phyloP scores from a whole-genome alignment of 345 rosid species.

The Balakata baccata region DNA sequence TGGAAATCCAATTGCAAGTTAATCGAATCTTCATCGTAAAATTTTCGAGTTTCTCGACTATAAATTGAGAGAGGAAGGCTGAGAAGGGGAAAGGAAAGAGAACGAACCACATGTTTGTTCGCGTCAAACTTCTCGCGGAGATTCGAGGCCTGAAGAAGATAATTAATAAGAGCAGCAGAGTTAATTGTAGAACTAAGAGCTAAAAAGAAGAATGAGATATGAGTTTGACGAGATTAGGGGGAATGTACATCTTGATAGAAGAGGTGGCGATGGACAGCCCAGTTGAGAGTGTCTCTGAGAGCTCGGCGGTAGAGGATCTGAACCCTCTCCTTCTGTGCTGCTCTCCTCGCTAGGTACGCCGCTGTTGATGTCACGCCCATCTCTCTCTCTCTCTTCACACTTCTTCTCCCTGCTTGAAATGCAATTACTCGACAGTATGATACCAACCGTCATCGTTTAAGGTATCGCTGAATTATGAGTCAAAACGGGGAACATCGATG shows the following conservation, averaged over 20 bases:
- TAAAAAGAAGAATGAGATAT: constrained; percentile 1
- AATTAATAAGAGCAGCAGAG: background rate
- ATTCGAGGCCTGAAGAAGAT: constrained; percentile 52
- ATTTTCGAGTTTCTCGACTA: background rate
- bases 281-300: constrained; percentile 85
- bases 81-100: background rate
- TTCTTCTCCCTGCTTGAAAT: background rate
- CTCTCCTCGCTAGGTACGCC: constrained; percentile 74
- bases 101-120: constrained; percentile 72
- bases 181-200: background rate
- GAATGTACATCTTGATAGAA: constrained; percentile 67
- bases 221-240: background rate
- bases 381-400: constrained; percentile 15
- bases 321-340: constrained; percentile 86
- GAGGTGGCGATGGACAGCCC: constrained; percentile 98
- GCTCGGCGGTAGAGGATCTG: constrained; percentile 94
- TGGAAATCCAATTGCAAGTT: background rate
- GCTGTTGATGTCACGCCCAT: constrained; percentile 70
- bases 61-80: background rate
- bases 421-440: background rate
- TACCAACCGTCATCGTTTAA: background rate
- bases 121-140: constrained; percentile 83
- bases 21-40: background rate
- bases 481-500: too few species aligned
- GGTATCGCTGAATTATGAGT: too few species aligned